Conservation (phyloP, 2,329 filamentous ascomycete genomes). For the Cladosporium sp. region DNA sequence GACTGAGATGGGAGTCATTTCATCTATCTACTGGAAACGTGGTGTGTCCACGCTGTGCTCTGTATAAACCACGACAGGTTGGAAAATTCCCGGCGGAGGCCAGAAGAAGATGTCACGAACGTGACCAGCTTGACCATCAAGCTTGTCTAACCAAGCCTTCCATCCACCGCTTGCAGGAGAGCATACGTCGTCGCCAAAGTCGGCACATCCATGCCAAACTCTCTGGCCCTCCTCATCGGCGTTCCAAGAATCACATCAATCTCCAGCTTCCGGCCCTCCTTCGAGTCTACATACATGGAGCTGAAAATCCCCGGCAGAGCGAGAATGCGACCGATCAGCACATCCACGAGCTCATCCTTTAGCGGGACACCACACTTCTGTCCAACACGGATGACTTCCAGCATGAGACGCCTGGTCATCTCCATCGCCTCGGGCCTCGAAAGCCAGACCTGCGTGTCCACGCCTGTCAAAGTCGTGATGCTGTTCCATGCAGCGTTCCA, state of each 20-base stretch:
- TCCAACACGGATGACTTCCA: conserved; percentile 41
- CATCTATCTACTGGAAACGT: no score
- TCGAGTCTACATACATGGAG: conserved; percentile 45
- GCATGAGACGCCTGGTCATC: conserved; percentile 39
- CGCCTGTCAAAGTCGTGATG: conserved; percentile 43
- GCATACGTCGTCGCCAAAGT: conserved; percentile 38
- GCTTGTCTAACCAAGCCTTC: conserved; percentile 17
- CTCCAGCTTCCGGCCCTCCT: conserved; percentile 40
- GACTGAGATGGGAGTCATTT: background rate
- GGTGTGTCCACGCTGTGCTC: no score
- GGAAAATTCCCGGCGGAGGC: background rate
- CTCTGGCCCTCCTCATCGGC: conserved; percentile 37
- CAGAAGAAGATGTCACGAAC: background rate
- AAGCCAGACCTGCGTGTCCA: conserved; percentile 42
- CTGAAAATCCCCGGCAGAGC: conserved; percentile 39
- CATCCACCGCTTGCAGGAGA: conserved; percentile 23
- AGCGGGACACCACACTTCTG: conserved; percentile 36
- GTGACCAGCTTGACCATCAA: background rate
- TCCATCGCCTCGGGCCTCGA: conserved; percentile 38
- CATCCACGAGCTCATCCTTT: conserved; percentile 35
- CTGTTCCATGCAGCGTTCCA: conserved; percentile 61
- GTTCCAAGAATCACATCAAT: conserved; percentile 46
- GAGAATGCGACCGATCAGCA: conserved; percentile 36
- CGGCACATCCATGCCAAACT: conserved; percentile 38
- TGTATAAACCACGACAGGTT: no score